Evolutionary conservation across 202 grass and related monocot species (phyloP), one percentile per base, ranked within the genome.

Genomic region (Musa balbisiana): DNA sequence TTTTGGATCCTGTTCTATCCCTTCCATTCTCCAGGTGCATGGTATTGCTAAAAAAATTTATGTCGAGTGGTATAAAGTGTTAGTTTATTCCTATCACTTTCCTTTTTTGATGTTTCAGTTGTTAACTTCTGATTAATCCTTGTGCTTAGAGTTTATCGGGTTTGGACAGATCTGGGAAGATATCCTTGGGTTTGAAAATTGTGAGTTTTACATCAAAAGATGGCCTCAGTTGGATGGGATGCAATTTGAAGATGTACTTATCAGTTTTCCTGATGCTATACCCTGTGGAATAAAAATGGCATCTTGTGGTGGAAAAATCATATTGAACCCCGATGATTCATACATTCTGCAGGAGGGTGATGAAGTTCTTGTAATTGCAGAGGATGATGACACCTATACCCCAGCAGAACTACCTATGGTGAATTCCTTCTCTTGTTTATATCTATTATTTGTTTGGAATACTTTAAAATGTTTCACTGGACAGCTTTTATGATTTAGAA

Each of bases 181-280:
- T 81, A 92, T 92, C 51, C 86, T 92, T 80, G 89, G 89, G 27
- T 92, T 92, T 10, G 89, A 92, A 71, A 92, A 92, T 72, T 88
- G 86, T 66, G 89, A 92, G 66, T 92, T 92, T 80, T 92, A 92
- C 77, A 92, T 92, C 74, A 92, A 89, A 80, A 86, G 84, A 78
- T 92, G 86, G 90, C 77, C 90, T 17, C 85, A 89, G 73, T 85
- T 92, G 86, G 84, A 87, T 68, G 90, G 86, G 29, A 82, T 92
- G 90, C 76, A 74, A 55, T 92, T 92, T 85, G 90, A 87, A 82
- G 84, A 92, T 78, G 86, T 89, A 71, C 84, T 92, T 49, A 81
- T 92, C 74, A 89, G 84, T 79, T 92, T 92, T 87, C 90, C 90
- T 78, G 84, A 92, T 60, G 90, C 90, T 54, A 62, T 92, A 82